Evolutionary conservation across 441 rosid genomes (phyloP).

Genomic region (Erysimum pusillum): DNA sequence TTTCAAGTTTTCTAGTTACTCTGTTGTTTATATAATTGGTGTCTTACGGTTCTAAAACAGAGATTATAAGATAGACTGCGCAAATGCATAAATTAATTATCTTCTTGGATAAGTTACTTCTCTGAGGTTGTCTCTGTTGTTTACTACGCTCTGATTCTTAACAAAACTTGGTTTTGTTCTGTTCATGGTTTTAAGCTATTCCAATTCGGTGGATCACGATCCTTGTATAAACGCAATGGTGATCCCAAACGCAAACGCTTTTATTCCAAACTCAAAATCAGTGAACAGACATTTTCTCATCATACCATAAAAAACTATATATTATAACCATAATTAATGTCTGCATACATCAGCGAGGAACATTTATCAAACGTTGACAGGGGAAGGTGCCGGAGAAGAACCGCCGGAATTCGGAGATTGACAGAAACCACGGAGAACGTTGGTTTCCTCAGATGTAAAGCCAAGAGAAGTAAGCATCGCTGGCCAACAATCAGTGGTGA

Average conservation of each 20-base stretch:
- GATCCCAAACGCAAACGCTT: neutral
- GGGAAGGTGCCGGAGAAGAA: conserved; percentile 51
- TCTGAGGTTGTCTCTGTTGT: neutral
- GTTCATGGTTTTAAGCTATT: neutral
- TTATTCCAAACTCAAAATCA: conserved; percentile 17
- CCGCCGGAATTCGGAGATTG: conserved; percentile 47
- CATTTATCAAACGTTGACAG: conserved; percentile 6
- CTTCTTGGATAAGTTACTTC: neutral
- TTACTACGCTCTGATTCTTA: neutral
- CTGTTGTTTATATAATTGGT: neutral
- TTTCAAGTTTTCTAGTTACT: neutral
- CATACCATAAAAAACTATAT: neutral
- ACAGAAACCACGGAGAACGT: conserved; percentile 59
- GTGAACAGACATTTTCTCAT: conserved; percentile 3
- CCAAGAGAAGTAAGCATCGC: conserved; percentile 68
- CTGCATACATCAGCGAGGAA: conserved; percentile 23
- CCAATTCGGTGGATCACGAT: conserved; percentile 8
- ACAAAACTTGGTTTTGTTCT: neutral
- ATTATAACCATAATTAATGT: conserved; percentile 7
- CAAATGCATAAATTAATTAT: neutral
- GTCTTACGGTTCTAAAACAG: neutral
- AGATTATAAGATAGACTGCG: neutral
- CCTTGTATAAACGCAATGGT: neutral
- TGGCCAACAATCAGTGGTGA: conserved; percentile 67
- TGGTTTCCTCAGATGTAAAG: conserved; percentile 64